These are phyloP conservation scores for Penicillium diatomitis DNA, from an alignment of 495 filamentous ascomycete genomes.

Conservation along the genomic window DNA sequence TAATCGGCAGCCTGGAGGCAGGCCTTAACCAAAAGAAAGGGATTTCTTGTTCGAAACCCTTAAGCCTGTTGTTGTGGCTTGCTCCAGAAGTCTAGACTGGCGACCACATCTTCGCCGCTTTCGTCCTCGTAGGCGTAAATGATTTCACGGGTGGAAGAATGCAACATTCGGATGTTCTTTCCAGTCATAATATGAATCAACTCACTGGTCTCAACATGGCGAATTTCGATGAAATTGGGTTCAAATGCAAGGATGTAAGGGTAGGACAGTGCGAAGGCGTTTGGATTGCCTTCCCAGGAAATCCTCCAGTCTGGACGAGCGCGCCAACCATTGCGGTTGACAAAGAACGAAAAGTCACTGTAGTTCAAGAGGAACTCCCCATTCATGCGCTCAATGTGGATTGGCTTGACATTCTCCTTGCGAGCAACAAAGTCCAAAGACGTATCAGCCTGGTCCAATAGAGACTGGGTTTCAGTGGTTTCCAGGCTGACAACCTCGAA, in stretches of 20 bases:
- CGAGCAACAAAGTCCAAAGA: slow-evolving; percentile 92
- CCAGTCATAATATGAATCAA: slow-evolving; percentile 89
- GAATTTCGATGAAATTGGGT: slow-evolving; percentile 95
- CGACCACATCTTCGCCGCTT: slow-evolving; percentile 80
- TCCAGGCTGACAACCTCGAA: slow-evolving; percentile 97
- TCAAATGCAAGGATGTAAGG: slow-evolving; percentile 98
- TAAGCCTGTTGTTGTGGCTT: slow-evolving; percentile 30
- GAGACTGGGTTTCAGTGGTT: slow-evolving; percentile 91
- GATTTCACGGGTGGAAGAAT: slow-evolving; percentile 94
- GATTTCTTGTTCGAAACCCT: background rate
- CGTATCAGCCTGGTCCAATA: slow-evolving; percentile 96
- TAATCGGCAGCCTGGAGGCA: background rate
- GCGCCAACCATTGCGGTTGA: slow-evolving; percentile 97
- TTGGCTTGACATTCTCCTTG: slow-evolving; percentile 89
- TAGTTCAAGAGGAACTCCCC: slow-evolving; percentile 98
- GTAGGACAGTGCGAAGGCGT: slow-evolving; percentile 83
- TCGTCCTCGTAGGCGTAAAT: slow-evolving; percentile 97
- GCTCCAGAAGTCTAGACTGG: slow-evolving; percentile 95
- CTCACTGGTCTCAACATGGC: slow-evolving; percentile 85
- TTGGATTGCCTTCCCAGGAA: slow-evolving; percentile 90
- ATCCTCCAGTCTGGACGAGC: slow-evolving; percentile 94
- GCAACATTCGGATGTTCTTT: slow-evolving; percentile 93
- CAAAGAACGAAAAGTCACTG: slow-evolving; percentile 96
- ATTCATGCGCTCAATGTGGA: slow-evolving; percentile 93
- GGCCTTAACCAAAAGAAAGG: background rate